Evolutionary conservation across 352 stramenopile species (phyloP).

Genomic region (Aphanomyces cochlioides): DNA sequence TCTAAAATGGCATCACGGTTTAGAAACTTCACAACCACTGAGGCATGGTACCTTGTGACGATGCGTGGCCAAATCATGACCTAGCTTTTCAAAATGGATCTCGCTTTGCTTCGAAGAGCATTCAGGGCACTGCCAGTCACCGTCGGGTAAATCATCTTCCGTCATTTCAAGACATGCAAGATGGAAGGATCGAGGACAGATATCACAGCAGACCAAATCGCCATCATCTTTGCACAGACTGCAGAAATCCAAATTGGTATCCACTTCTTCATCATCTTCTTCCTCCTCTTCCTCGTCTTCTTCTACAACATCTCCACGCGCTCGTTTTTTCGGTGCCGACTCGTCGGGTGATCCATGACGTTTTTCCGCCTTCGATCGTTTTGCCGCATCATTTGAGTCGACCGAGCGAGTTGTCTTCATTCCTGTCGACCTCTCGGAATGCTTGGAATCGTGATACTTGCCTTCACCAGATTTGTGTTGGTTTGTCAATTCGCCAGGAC

Average conservation of each 20-base stretch:
- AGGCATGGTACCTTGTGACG: constrained; percentile 7
- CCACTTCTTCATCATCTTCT: constrained; percentile 56
- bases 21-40: background rate
- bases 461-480: background rate
- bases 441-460: background rate
- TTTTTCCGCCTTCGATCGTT: background rate
- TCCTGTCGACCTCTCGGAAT: background rate
- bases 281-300: constrained; percentile 29
- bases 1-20: constrained; percentile 4
- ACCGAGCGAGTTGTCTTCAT: background rate
- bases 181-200: constrained; percentile 91
- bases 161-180: constrained; percentile 72
- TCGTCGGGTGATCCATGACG: too few relatives aligned
- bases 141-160: constrained; percentile 66
- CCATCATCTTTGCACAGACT: constrained; percentile 76
- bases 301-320: background rate
- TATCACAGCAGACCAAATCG: constrained; percentile 88
- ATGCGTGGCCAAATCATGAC: background rate
- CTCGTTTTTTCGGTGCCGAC: too few relatives aligned
- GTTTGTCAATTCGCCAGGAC: background rate
- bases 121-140: constrained; percentile 77
- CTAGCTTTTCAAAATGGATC: background rate
- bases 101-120: constrained; percentile 36
- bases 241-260: constrained; percentile 81
- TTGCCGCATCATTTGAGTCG: background rate